Evolutionary conservation across 2,329 filamentous ascomycete species (phyloP), one percentile per base, ranked within the genome.

Genomic region (Aspergillus tamarii): DNA sequence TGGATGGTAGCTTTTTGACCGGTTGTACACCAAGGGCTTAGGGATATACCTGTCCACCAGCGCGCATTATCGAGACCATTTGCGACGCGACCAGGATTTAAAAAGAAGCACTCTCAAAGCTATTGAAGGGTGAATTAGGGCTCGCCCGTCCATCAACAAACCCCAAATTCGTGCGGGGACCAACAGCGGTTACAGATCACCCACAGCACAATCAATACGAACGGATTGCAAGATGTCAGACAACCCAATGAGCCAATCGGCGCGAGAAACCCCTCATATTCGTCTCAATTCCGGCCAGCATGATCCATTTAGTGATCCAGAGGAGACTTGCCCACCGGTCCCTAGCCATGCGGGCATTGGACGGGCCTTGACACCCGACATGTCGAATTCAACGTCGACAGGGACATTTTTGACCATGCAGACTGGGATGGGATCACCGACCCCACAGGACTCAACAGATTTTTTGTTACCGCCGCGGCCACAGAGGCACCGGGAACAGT

Each of bases 251-350:
- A 28, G 28, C 48, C 48, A 52, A 52, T 32, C 48, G 53, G 65
- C 45, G 64, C 70, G 58, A 56, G 68, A 64, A 53, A 76, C 84
- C 66, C 87, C 87, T 68, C 88, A 89, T 68, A 86, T 90, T 64
- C 86, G 87, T 62, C 82, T 90, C 67, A 89, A 90, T 72, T 89
- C 87, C 30, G 87, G 84, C 53, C 83, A 81, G 67, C 82, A 85
- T 67, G 83, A 89, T 71, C 77, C 84, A 36, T 78, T 82, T 65
- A 78, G 75, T 63, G 76, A 78, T 67, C 69, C 77, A 9, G 65
- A 72, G 16, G 77, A 73, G 67, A 67, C 69, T 53, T 73, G 69
- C 55, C 67, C 66, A 45, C 67, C 71, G 4, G 50, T 69, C 52
- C 53, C 30, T 48, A 65, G n/a, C 14, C 64, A 66, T 32, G 66